Evolutionary conservation across 2,329 filamentous ascomycete species (phyloP).

Genomic region (Dendryphion nanum): DNA sequence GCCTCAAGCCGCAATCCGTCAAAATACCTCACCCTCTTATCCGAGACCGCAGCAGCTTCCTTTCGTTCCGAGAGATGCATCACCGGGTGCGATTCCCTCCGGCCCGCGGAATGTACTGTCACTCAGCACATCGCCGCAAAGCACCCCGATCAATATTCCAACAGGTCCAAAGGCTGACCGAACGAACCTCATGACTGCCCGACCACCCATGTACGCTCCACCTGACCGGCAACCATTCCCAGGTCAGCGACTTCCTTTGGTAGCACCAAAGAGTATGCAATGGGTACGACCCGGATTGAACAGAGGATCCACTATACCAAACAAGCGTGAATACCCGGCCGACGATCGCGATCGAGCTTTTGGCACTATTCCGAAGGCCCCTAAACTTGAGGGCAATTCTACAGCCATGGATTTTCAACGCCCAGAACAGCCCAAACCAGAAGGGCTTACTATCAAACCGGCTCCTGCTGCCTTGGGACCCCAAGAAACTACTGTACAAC

Average conservation of each 20-base stretch:
- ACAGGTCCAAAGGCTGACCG: constrained; percentile 42
- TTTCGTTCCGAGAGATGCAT: constrained; percentile 25
- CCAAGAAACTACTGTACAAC: constrained; percentile 19
- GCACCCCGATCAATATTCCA: constrained; percentile 36
- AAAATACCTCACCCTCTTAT: constrained; percentile 34
- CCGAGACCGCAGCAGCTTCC: constrained; percentile 24
- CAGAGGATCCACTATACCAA: constrained; percentile 36
- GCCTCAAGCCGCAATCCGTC: constrained; percentile 30
- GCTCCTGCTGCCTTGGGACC: constrained; percentile 14
- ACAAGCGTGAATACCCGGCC: constrained; percentile 45
- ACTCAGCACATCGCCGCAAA: constrained; percentile 37
- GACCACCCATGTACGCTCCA: constrained; percentile 32
- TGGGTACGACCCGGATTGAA: constrained; percentile 44
- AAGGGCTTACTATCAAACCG: constrained; percentile 11
- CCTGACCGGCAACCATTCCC: constrained; percentile 28
- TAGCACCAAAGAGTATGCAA: constrained; percentile 38
- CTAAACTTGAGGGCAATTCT: constrained; percentile 26
- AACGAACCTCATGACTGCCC: constrained; percentile 23
- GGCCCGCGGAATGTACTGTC: constrained; percentile 42
- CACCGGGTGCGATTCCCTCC: constrained; percentile 25
- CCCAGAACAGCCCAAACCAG: constrained; percentile 21
- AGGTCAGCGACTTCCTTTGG: constrained; percentile 30
- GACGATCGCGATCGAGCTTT: constrained; percentile 44
- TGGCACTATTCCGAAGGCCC: constrained; percentile 32
- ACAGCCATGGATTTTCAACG: constrained; percentile 18